These are phyloP conservation scores for Macrotyloma uniflorum DNA, from an alignment of 306 rosid genomes.

Conservation along the genomic window DNA sequence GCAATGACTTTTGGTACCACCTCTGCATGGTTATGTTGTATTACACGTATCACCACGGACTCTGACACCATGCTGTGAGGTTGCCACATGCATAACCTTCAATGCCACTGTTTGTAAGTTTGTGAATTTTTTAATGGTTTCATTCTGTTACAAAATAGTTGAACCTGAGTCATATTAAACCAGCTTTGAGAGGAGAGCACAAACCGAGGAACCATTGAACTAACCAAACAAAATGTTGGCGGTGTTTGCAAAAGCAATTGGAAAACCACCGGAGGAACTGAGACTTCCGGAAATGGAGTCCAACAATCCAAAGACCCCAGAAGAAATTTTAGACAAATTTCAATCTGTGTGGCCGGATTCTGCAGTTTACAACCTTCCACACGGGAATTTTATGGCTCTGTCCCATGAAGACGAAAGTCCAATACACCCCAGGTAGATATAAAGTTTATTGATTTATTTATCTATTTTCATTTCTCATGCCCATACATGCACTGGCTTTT, in stretches of 20 bases:
- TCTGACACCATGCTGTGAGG: constrained; percentile 10
- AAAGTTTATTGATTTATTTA: background rate
- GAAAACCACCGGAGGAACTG: constrained; percentile 63
- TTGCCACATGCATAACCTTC: constrained; percentile 47
- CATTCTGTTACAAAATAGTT: background rate
- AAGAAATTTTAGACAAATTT: constrained; percentile 42
- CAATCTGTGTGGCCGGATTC: constrained; percentile 44
- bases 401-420: constrained; percentile 39
- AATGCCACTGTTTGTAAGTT: constrained; percentile 26
- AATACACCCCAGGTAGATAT: constrained; percentile 55
- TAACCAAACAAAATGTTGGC: constrained; percentile 48
- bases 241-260: constrained; percentile 53
- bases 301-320: constrained; percentile 40
- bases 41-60: constrained; percentile 41
- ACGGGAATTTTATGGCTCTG: constrained; percentile 61
- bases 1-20: background rate
- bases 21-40: constrained; percentile 20
- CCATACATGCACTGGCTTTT: background rate
- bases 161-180: background rate
- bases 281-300: constrained; percentile 44
- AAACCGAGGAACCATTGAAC: constrained; percentile 15
- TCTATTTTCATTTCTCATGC: background rate
- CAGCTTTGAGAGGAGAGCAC: background rate
- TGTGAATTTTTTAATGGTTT: background rate
- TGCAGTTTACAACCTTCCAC: constrained; percentile 48